Evolutionary conservation across 192 early-diverging fungal species (phyloP).

Genomic region (Glomus cerebriforme): DNA sequence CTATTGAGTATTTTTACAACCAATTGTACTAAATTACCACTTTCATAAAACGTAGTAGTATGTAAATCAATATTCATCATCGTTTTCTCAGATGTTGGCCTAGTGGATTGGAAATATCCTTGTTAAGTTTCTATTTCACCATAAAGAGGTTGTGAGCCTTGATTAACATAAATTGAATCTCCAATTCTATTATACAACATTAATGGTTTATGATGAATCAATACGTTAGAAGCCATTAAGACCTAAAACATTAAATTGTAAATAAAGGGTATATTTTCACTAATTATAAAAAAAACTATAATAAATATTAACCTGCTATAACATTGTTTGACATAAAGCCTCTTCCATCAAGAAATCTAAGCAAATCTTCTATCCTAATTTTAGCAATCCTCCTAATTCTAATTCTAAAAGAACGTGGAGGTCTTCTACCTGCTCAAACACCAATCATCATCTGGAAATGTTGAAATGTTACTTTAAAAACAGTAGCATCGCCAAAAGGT

Average conservation of each 20-base stretch:
- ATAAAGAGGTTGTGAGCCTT: constrained; percentile 46
- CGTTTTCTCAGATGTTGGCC: constrained; percentile 54
- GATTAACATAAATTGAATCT: constrained; percentile 87
- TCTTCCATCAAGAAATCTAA: constrained; percentile 52
- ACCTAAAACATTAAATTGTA: constrained; percentile 19
- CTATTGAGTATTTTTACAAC: constrained; percentile 66
- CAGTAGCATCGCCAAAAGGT: too few species aligned
- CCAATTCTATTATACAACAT: constrained; percentile 75
- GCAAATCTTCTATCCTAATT: constrained; percentile 65
- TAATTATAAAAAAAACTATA: background rate
- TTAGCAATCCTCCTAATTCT: constrained; percentile 65
- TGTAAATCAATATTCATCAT: constrained; percentile 74
- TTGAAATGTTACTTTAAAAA: background rate
- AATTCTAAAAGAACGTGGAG: constrained; percentile 63
- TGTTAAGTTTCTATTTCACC: constrained; percentile 89
- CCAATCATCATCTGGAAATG: constrained; percentile 42
- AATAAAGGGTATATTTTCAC: background rate
- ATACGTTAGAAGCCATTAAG: constrained; percentile 76
- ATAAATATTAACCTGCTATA: constrained; percentile 25
- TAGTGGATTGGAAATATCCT: constrained; percentile 87
- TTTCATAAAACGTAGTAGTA: constrained; percentile 66
- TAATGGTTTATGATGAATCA: constrained; percentile 79
- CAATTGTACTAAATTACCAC: constrained; percentile 70
- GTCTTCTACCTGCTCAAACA: constrained; percentile 46
- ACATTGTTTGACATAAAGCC: background rate